Evolutionary conservation across 2,329 filamentous ascomycete species (phyloP).

Genomic region (Cytospora schulzeri): DNA sequence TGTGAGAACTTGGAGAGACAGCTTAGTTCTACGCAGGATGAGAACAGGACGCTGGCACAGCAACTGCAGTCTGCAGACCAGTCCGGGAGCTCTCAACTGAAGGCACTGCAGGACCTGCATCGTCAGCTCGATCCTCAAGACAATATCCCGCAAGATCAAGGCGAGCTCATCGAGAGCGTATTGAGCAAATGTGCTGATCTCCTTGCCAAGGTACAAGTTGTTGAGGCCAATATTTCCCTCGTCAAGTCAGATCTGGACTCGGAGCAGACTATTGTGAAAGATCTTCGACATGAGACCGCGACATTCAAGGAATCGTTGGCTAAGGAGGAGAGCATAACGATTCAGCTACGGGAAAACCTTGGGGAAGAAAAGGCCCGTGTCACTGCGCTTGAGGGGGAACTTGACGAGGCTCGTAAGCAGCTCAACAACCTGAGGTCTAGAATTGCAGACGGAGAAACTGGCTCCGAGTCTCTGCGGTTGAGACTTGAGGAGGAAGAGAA

Average conservation of each 20-base stretch:
- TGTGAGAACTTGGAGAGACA: slow-evolving; percentile 61
- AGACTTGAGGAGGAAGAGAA: slow-evolving; percentile 75
- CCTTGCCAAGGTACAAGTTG: slow-evolving; percentile 59
- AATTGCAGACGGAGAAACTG: slow-evolving; percentile 81
- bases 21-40: slow-evolving; percentile 57
- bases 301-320: slow-evolving; percentile 55
- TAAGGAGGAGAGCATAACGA: slow-evolving; percentile 52
- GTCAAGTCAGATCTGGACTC: slow-evolving; percentile 66
- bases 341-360: slow-evolving; percentile 56
- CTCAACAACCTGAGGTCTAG: slow-evolving; percentile 68
- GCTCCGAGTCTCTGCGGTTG: slow-evolving; percentile 76
- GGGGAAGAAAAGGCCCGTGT: slow-evolving; percentile 57
- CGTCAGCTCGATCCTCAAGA: slow-evolving; percentile 58
- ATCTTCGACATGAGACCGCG: slow-evolving; percentile 61
- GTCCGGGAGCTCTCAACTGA: slow-evolving; percentile 52
- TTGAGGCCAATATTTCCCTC: slow-evolving; percentile 61
- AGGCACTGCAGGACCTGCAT: slow-evolving; percentile 61
- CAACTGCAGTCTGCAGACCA: slow-evolving; percentile 55
- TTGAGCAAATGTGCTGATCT: slow-evolving; percentile 60
- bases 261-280: slow-evolving; percentile 55
- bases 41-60: slow-evolving; percentile 52
- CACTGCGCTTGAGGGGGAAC: slow-evolving; percentile 56
- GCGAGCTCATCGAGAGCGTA: slow-evolving; percentile 62
- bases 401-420: slow-evolving; percentile 68
- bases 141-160: slow-evolving; percentile 55